A percentile compares a stretch with the other conserved stretches of the same genome.
phyloP scores from a whole-genome alignment of 345 rosid species.

The Syzygium grande region DNA sequence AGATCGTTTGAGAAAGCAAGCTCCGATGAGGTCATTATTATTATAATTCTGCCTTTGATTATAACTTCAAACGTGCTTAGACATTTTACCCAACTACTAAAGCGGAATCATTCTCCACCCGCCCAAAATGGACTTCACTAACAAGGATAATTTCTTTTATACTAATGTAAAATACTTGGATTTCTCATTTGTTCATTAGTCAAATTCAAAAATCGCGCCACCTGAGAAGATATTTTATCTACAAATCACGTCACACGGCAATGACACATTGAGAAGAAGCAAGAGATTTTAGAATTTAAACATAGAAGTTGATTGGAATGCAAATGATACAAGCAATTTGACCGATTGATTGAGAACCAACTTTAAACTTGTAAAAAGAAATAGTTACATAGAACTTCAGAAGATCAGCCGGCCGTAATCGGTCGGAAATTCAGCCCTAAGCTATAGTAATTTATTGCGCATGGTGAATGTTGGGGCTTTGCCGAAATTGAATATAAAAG shows the following conservation, averaged over 20 bases:
- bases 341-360: not conserved
- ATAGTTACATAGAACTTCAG: not conserved
- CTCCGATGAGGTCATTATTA: not conserved
- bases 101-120: not conserved
- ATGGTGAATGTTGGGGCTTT: too few species aligned
- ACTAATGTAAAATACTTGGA: too few species aligned
- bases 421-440: not conserved
- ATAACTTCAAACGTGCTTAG: not conserved
- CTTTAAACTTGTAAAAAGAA: not conserved
- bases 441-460: not conserved
- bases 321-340: not conserved
- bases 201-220: not conserved
- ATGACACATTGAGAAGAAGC: not conserved
- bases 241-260: not conserved
- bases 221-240: not conserved
- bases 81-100: not conserved
- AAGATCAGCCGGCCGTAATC: not conserved
- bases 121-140: not conserved
- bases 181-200: not conserved
- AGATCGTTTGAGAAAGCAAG: not conserved
- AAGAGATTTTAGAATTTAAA: not conserved
- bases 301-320: not conserved
- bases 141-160: not conserved
- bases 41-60: not conserved
- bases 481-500: not conserved